phyloP scores from a whole-genome alignment of 768 basidiomycete species.

The Gelatoporia subvermispora region DNA sequence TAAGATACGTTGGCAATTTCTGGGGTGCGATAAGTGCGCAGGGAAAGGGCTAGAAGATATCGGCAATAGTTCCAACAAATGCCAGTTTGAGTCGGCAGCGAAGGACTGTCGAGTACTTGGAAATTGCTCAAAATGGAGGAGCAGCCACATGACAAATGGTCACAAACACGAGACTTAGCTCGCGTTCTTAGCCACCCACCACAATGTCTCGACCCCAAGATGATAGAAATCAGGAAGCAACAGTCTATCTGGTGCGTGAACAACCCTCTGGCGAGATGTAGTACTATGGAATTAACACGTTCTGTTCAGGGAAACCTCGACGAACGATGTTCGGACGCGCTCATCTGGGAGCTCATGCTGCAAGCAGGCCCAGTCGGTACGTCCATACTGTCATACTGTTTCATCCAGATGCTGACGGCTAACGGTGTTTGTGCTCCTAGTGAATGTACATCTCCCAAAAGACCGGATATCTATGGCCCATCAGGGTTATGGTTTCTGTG shows the following conservation, averaged over 20 bases:
- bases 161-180: constrained; percentile 7
- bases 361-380: constrained; percentile 98
- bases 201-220: constrained; percentile 43
- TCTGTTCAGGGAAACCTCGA: constrained; percentile 86
- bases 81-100: too few relatives aligned
- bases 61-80: too few relatives aligned
- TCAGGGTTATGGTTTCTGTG: constrained; percentile 99
- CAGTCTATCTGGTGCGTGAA: constrained; percentile 47
- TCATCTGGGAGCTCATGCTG: constrained; percentile 98
- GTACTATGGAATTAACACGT: neutral
- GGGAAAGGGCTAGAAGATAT: too few relatives aligned
- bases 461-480: constrained; percentile 98
- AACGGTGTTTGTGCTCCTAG: constrained; percentile 37
- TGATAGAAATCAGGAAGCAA: constrained; percentile 59
- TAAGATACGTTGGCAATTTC: too few relatives aligned
- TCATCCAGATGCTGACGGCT: neutral
- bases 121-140: too few relatives aligned
- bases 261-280: too few relatives aligned
- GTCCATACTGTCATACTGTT: constrained; percentile 25
- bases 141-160: constrained; percentile 3
- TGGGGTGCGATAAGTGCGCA: too few relatives aligned
- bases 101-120: too few relatives aligned
- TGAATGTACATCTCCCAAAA: constrained; percentile 97
- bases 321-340: constrained; percentile 88
- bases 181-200: constrained; percentile 10